phyloP scores from a whole-genome alignment of 2,329 filamentous ascomycete genomes.

The Scytalidium lignicola region DNA sequence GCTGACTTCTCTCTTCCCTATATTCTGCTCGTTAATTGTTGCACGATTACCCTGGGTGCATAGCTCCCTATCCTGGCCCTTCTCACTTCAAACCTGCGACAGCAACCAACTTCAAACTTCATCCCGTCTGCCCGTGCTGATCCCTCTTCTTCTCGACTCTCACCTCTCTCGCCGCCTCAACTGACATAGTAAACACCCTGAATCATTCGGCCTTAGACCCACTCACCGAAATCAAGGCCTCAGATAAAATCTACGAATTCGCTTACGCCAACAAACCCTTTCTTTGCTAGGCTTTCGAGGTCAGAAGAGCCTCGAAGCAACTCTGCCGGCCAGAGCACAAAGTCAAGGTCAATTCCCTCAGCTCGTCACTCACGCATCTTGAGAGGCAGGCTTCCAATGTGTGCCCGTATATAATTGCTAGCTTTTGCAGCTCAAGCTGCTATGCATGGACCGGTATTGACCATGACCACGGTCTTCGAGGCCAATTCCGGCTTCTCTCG shows the following conservation, averaged over 20 bases:
- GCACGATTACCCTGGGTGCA: neutral
- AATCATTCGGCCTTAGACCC: too few species aligned
- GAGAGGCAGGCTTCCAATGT: conserved; percentile 15
- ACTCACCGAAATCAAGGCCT: too few species aligned
- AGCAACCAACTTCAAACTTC: neutral
- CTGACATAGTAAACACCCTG: too few species aligned
- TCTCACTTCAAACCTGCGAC: neutral
- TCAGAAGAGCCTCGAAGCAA: conserved; percentile 7
- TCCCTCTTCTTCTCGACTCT: neutral
- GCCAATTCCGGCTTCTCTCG: conserved; percentile 23
- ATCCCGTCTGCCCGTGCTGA: neutral
- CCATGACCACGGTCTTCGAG: conserved; percentile 24
- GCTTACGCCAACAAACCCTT: too few species aligned
- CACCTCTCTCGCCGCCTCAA: too few species aligned
- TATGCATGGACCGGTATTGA: conserved; percentile 25
- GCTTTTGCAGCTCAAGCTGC: conserved; percentile 14
- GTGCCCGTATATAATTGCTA: conserved; percentile 13
- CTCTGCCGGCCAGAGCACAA: conserved; percentile 10
- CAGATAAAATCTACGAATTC: too few species aligned
- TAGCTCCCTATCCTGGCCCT: neutral
- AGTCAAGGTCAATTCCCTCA: too few species aligned
- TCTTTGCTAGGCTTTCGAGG: neutral
- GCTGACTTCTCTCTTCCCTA: neutral
- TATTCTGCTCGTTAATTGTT: neutral
- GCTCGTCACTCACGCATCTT: too few species aligned